phyloP scores from a whole-genome alignment of 805 yeast genomes.

The Ogataea nonfermentans region DNA sequence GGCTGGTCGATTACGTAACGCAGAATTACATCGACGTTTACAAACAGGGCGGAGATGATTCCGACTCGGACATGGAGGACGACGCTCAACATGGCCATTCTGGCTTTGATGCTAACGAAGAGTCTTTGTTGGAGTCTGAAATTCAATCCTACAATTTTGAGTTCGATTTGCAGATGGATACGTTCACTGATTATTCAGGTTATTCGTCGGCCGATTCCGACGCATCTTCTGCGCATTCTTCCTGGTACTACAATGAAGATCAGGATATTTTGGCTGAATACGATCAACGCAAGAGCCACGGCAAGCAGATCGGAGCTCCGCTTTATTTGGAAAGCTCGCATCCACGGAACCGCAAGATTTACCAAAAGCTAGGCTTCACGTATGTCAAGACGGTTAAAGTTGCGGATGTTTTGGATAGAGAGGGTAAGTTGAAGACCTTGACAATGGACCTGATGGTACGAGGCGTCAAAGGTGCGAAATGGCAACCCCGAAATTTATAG shows the following conservation, averaged over 20 bases:
- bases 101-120: conserved; percentile 20
- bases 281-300: conserved; percentile 29
- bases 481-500: conserved; percentile 22
- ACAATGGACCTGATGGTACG: conserved; percentile 40
- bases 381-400: conserved; percentile 36
- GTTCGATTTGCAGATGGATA: conserved; percentile 35
- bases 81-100: conserved; percentile 14
- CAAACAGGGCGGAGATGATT: conserved; percentile 16
- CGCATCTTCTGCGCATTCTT: conserved; percentile 34
- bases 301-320: conserved; percentile 34
- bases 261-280: conserved; percentile 35
- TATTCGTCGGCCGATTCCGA: conserved; percentile 33
- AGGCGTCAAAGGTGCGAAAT: conserved; percentile 37
- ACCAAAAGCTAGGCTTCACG: conserved; percentile 52
- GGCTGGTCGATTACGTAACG: conserved; percentile 48
- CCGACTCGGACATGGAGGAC: conserved; percentile 23
- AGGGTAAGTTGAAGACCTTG: conserved; percentile 27
- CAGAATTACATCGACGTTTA: conserved; percentile 41
- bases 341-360: conserved; percentile 50
- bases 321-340: conserved; percentile 58
- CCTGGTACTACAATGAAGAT: conserved; percentile 36
- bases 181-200: conserved; percentile 35
- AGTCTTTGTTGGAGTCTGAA: conserved; percentile 33
- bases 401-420: conserved; percentile 31
- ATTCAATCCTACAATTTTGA: conserved; percentile 35